Conservation (phyloP, 2,329 filamentous ascomycete species). For the Diaporthe sp. region DNA sequence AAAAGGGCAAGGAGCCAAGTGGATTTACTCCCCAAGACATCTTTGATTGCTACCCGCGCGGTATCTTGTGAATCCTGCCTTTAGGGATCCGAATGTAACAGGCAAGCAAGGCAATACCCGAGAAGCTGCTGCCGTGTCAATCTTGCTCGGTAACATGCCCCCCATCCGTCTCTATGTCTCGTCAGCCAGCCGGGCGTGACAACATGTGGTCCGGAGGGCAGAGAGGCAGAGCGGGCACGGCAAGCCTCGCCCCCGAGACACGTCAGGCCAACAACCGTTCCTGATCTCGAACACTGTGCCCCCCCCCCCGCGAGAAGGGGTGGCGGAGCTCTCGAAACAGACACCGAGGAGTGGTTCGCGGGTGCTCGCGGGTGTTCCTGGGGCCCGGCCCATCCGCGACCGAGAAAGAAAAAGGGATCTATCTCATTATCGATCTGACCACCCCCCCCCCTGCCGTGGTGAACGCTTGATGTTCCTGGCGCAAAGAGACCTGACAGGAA, state of each 20-base stretch:
- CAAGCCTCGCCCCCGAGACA: conserved; percentile 15
- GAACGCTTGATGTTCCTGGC: background rate
- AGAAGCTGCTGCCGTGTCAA: background rate
- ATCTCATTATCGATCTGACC: conserved; percentile 9
- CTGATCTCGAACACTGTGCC: background rate
- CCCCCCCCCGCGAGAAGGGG: background rate
- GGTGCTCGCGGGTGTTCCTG: background rate
- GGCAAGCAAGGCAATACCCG: background rate
- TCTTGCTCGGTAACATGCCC: no score
- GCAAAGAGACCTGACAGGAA: background rate
- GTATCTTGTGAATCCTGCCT: background rate
- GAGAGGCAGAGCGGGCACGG: background rate
- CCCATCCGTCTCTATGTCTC: background rate
- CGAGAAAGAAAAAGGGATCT: background rate
- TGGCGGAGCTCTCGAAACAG: conserved; percentile 16
- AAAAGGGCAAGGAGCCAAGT: background rate
- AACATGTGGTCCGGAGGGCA: background rate
- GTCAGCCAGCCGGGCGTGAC: background rate
- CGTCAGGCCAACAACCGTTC: background rate
- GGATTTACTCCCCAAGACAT: background rate
- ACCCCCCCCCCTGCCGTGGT: no score
- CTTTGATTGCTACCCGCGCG: background rate
- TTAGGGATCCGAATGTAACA: background rate
- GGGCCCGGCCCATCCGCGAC: no score
- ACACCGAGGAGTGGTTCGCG: background rate